These are phyloP conservation scores for Hymenotorrendiella dingleyae DNA, from an alignment of 2,329 filamentous ascomycete genomes.

Conservation along the genomic window DNA sequence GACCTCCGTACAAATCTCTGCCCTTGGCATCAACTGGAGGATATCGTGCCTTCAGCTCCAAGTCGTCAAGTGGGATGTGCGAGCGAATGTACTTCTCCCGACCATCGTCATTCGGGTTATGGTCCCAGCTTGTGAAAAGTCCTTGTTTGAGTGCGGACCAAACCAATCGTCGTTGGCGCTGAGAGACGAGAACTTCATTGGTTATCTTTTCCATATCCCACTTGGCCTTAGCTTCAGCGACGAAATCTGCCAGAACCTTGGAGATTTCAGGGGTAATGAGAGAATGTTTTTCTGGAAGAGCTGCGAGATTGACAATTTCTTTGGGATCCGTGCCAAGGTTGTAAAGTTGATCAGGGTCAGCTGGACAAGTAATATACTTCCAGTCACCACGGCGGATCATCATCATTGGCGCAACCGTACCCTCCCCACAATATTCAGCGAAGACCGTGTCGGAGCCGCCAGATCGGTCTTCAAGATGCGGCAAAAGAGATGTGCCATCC, in stretches of 20 bases:
- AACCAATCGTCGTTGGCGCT: conserved; percentile 72
- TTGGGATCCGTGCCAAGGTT: conserved; percentile 63
- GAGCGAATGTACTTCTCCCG: conserved; percentile 76
- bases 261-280: conserved; percentile 29
- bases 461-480: conserved; percentile 63
- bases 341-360: conserved; percentile 79
- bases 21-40: conserved; percentile 51
- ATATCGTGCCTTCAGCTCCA: conserved; percentile 70
- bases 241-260: conserved; percentile 54
- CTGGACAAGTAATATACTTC: conserved; percentile 86
- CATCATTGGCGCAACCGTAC: conserved; percentile 80
- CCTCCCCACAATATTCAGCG: conserved; percentile 92
- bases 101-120: conserved; percentile 67
- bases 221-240: conserved; percentile 63
- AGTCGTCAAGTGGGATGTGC: conserved; percentile 72
- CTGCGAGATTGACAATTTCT: conserved; percentile 33
- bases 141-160: conserved; percentile 76
- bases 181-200: conserved; percentile 64
- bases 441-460: conserved; percentile 78
- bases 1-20: conserved; percentile 14
- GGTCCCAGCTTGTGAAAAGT: conserved; percentile 77
- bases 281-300: conserved; percentile 32
- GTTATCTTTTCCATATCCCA: conserved; percentile 83
- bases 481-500: conserved; percentile 75
- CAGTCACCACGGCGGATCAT: conserved; percentile 88